Base-by-base conservation (phyloP, 495 filamentous ascomycete genomes). In the Hyaloscypha hepaticicola region DNA sequence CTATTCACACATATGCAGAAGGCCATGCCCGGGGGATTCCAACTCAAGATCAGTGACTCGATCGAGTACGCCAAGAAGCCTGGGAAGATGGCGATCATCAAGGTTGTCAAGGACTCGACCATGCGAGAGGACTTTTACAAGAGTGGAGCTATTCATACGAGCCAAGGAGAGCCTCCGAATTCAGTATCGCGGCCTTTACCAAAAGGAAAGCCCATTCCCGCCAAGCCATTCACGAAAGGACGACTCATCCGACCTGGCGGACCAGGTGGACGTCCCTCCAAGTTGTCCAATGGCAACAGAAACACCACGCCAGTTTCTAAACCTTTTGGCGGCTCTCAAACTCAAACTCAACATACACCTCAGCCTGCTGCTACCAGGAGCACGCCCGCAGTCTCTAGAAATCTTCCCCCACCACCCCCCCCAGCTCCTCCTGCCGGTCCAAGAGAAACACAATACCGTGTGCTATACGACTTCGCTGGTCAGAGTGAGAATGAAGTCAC, bases 51-150 rank as follows among this genome's bases (percentile, higher is more conserved):
- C 63, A 85, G 79, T 19, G 87, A 93, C 31, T 83, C 83, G 1
- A 93, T 99, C 72, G 92, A 97, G 73, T 99, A 95, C 75, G 92
- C 93, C 71, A 99, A 98, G 84, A 99, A 99, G 78, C 96, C 96
- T 3, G 92, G 92, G 34, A 99, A 99, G 80, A 82, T 90, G 70
- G 87, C 91, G 50, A 70, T 83, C 2, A 87, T 99, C 67, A 98
- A 98, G 80, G 90, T 87, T 2, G 71, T 96, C 64, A 97, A 96
- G 76, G 96, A 99, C 72, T 78, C 82, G 2, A 85, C 90, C 5
- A 76, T 80, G 27, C 74, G 84, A 56, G 85, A 88, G 48, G 96
- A 98, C 72, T 81, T 86, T 69, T 99, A 99, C 80, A 99, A 99
- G 83, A 96, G 91, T 68, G 87, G 90, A 61, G 88, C 88, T 11